Evolutionary conservation across 2,329 filamentous ascomycete genomes (phyloP), one percentile per base, ranked within the genome.

Genomic region (Apiospora hydei): DNA sequence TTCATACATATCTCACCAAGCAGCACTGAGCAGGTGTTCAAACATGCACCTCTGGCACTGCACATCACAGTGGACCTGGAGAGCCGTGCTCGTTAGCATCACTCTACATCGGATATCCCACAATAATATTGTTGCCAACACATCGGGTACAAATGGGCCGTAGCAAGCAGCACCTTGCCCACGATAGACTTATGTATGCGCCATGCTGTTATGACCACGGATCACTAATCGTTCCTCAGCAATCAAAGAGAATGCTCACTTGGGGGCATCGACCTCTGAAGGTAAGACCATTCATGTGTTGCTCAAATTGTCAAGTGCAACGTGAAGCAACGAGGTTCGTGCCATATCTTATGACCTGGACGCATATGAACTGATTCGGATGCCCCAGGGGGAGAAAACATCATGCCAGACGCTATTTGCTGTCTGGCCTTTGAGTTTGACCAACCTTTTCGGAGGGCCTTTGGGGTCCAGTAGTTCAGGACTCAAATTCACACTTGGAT

Each of bases 1-100:
- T n/a, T 34, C 57, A 64, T 46, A 57, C 57, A 64, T 46, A 57
- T 38, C 34, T 64, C 57, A 41, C 57, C 57, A 10, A 64, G 57
- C 34, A 64, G 26, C 18, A n/a, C 26, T 34, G 53, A 7, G 34
- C 26, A 14, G 34, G 34, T 13, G 24, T 16, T 26, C 1, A 53
- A 11, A 14, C 11, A 53, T 5, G 49, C 49, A 24, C 26, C 49
- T 26, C 24, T 53, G 49, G n/a, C 3, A 53, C 49, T 26, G 16
- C 7, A 38, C n/a, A 8, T 6, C 6, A 34, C 53, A 18, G n/a
- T 51, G 30, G 53, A 38, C 53, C 38, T 7, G 21, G n/a, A 16
- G 18, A 64, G 18, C 13, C 57, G 34, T 41, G n/a, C 34, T 41
- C 57, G 34, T 64, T 14, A 14, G 34, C 8, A 64, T 41, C 34